A percentile compares a stretch with the other conserved stretches of the same genome.
These are phyloP conservation scores for Microthlaspi erraticum DNA, from an alignment of 345 rosid species.

Conservation along the genomic window DNA sequence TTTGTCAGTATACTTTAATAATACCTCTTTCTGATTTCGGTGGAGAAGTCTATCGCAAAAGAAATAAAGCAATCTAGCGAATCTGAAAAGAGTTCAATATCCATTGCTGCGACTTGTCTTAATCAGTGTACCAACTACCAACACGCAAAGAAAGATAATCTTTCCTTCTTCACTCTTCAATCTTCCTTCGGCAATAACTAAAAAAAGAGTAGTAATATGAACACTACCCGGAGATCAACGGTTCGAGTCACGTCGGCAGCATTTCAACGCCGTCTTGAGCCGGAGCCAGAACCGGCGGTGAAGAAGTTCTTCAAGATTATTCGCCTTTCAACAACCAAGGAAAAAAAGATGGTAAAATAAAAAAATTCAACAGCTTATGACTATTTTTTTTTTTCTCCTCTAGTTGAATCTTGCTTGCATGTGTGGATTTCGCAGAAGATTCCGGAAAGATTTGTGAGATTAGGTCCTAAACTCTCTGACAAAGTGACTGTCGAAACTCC, in stretches of 20 bases:
- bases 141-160: background rate
- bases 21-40: conserved; percentile 1
- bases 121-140: background rate
- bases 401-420: conserved; percentile 25
- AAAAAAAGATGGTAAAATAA: conserved; percentile 32
- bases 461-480: conserved; percentile 37
- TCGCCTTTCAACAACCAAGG: background rate
- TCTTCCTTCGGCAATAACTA: conserved; percentile 2
- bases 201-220: background rate
- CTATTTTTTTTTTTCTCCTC: background rate
- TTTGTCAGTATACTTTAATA: background rate
- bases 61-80: conserved; percentile 5
- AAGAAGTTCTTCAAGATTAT: conserved; percentile 26
- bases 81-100: background rate
- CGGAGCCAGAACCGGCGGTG: conserved; percentile 17
- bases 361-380: background rate
- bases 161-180: background rate
- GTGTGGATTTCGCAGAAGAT: conserved; percentile 32
- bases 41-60: conserved; percentile 1
- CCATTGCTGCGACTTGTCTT: conserved; percentile 5
- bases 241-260: conserved; percentile 7
- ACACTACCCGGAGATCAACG: conserved; percentile 13
- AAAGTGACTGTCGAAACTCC: conserved; percentile 30
- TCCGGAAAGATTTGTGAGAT: conserved; percentile 37
- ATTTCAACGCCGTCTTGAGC: conserved; percentile 10